A percentile compares a stretch with the other conserved stretches of the same genome.
Evolutionary conservation across 805 yeast genomes (phyloP).

Genomic region (Naumovozyma dairenensis): DNA sequence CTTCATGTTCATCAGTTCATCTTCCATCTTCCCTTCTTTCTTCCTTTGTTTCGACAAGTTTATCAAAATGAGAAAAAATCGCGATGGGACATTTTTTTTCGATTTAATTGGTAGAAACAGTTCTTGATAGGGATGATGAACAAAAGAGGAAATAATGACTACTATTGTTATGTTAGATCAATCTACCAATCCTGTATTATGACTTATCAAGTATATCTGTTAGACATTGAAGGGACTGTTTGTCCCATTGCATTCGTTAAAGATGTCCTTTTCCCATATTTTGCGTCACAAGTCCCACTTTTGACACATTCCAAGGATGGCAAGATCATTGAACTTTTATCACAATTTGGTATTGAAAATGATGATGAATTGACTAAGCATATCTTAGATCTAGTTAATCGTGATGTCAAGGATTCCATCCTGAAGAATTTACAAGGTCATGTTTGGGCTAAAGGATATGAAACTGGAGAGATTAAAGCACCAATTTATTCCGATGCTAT

Average conservation of each 20-base stretch:
- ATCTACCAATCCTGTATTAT: too few species aligned
- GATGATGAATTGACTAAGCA: slow-evolving; percentile 34
- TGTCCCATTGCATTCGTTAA: slow-evolving; percentile 88
- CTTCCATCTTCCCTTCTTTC: too few species aligned
- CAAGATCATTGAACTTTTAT: slow-evolving; percentile 18
- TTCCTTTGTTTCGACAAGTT: too few species aligned
- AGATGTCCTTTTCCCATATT: slow-evolving; percentile 68
- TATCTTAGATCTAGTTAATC: slow-evolving; percentile 45
- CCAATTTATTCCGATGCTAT: slow-evolving; percentile 73
- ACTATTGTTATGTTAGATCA: too few species aligned
- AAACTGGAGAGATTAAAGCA: slow-evolving; percentile 62
- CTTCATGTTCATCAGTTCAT: too few species aligned
- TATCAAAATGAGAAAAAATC: too few species aligned
- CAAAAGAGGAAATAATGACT: too few species aligned
- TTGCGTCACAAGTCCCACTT: slow-evolving; percentile 41
- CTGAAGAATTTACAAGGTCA: slow-evolving; percentile 75
- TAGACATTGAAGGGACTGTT: slow-evolving; percentile 88
- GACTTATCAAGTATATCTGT: slow-evolving; percentile 30
- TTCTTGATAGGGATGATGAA: too few species aligned
- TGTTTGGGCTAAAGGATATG: slow-evolving; percentile 76
- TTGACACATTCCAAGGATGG: slow-evolving; percentile 14
- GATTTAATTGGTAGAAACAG: too few species aligned
- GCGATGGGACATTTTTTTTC: too few species aligned
- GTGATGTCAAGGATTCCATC: slow-evolving; percentile 68
- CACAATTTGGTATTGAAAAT: slow-evolving; percentile 23